These are phyloP conservation scores for Xylariaceae sp. DNA, from an alignment of 2,329 filamentous ascomycete species.

Conservation along the genomic window DNA sequence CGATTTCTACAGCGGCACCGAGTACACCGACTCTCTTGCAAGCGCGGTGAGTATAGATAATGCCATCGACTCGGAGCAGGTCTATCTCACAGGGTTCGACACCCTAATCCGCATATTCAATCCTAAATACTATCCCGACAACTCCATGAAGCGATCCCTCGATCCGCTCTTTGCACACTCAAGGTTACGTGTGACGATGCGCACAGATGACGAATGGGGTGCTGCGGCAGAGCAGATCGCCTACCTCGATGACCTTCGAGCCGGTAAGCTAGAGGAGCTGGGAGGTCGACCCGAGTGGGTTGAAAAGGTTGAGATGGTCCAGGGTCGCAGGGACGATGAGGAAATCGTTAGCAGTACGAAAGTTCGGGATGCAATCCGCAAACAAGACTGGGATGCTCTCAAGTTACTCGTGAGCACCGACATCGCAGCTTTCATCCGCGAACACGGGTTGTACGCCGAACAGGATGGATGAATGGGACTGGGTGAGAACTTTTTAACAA, in stretches of 20 bases:
- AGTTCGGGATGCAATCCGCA: slow-evolving; percentile 56
- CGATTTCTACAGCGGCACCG: slow-evolving; percentile 38
- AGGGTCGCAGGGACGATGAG: slow-evolving; percentile 33
- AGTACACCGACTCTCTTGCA: neutral
- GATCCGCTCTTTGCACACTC: slow-evolving; percentile 63
- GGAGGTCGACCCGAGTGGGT: slow-evolving; percentile 61
- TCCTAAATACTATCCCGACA: slow-evolving; percentile 64
- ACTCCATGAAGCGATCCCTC: slow-evolving; percentile 53
- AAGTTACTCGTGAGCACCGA: slow-evolving; percentile 52
- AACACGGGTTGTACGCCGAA: slow-evolving; percentile 52
- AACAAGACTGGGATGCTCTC: slow-evolving; percentile 46
- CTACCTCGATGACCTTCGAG: slow-evolving; percentile 53
- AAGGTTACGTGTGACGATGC: slow-evolving; percentile 60
- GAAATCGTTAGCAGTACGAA: slow-evolving; percentile 58
- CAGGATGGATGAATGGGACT: slow-evolving; percentile 1
- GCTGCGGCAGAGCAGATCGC: slow-evolving; percentile 49
- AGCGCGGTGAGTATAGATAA: neutral
- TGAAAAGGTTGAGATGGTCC: slow-evolving; percentile 57
- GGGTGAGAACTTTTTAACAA: neutral
- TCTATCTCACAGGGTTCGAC: slow-evolving; percentile 74
- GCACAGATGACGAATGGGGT: slow-evolving; percentile 62
- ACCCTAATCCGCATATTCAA: slow-evolving; percentile 71
- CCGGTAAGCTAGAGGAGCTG: slow-evolving; percentile 44
- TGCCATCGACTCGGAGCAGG: slow-evolving; percentile 43
- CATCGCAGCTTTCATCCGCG: slow-evolving; percentile 57